Conservation (phyloP, 2,329 filamentous ascomycete species). For the Amphichorda felina region DNA sequence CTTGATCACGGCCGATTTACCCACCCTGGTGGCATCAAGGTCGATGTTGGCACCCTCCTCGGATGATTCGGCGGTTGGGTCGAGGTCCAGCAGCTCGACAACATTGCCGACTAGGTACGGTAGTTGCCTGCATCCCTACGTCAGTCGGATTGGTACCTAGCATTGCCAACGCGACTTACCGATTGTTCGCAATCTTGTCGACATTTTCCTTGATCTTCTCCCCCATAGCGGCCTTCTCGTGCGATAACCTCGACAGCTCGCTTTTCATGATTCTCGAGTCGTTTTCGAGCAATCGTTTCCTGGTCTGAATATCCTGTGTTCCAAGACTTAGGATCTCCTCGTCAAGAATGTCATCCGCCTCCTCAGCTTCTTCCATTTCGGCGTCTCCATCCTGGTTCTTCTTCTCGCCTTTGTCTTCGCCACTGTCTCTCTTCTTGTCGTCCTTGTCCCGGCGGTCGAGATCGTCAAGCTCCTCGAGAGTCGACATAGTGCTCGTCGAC, state of each 20-base stretch:
- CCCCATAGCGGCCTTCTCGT: conserved; percentile 91
- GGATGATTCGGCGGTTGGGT: conserved; percentile 88
- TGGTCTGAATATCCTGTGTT: conserved; percentile 88
- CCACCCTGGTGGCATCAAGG: conserved; percentile 87
- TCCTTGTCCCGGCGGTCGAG: conserved; percentile 72
- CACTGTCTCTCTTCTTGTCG: conserved; percentile 39
- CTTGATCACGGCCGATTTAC: conserved; percentile 98
- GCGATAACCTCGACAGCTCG: conserved; percentile 84
- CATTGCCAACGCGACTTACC: conserved; percentile 39
- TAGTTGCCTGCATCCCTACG: conserved; percentile 56
- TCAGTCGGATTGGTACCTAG: no score
- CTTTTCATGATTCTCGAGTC: conserved; percentile 98
- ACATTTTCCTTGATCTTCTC: conserved; percentile 99
- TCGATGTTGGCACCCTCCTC: conserved; percentile 99
- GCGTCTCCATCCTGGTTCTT: conserved; percentile 58
- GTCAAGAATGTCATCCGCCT: conserved; percentile 65
- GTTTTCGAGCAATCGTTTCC: conserved; percentile 88
- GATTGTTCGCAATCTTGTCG: conserved; percentile 98
- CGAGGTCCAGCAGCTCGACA: conserved; percentile 90
- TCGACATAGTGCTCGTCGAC: conserved; percentile 56
- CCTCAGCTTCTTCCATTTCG: conserved; percentile 71
- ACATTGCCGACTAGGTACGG: conserved; percentile 98
- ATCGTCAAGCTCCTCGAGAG: conserved; percentile 84
- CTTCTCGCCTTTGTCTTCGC: conserved; percentile 20
- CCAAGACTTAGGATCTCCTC: conserved; percentile 86